A percentile compares a stretch with the other conserved stretches of the same genome.
Evolutionary conservation across 768 basidiomycete species (phyloP).

Genomic region (Amanita inopinata): DNA sequence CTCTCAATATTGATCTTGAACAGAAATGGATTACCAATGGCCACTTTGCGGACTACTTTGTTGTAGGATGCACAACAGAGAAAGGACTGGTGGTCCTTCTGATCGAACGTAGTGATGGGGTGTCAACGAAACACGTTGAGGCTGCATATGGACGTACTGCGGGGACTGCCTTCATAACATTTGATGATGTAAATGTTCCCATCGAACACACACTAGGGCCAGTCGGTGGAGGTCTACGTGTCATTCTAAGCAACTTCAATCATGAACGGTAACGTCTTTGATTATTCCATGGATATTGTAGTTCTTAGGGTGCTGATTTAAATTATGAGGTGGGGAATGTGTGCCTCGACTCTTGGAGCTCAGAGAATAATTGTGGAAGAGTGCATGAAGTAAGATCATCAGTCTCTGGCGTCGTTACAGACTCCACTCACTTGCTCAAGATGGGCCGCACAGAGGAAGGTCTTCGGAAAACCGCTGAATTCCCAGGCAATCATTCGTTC

Average conservation of each 20-base stretch:
- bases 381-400: conserved; percentile 44
- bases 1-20: not conserved
- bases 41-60: conserved; percentile 62
- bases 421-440: conserved; percentile 19
- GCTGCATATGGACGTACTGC: conserved; percentile 71
- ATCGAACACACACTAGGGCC: conserved; percentile 70
- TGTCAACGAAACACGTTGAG: conserved; percentile 77
- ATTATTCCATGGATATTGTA: too few relatives aligned
- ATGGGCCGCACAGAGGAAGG: conserved; percentile 73
- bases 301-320: too few relatives aligned
- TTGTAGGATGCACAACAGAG: conserved; percentile 49
- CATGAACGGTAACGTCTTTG: conserved; percentile 66
- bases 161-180: conserved; percentile 77
- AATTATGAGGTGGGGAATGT: conserved; percentile 62
- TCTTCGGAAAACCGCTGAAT: conserved; percentile 56
- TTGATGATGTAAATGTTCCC: conserved; percentile 79
- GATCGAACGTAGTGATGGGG: conserved; percentile 29
- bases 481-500: conserved; percentile 67
- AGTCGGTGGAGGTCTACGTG: conserved; percentile 30
- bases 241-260: conserved; percentile 66
- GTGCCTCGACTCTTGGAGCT: conserved; percentile 40
- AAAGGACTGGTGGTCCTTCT: conserved; percentile 24
- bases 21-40: conserved; percentile 79
- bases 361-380: conserved; percentile 66
- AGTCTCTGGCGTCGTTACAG: not conserved